Conservation (phyloP, 345 rosid species). For the Isatis tinctoria region DNA sequence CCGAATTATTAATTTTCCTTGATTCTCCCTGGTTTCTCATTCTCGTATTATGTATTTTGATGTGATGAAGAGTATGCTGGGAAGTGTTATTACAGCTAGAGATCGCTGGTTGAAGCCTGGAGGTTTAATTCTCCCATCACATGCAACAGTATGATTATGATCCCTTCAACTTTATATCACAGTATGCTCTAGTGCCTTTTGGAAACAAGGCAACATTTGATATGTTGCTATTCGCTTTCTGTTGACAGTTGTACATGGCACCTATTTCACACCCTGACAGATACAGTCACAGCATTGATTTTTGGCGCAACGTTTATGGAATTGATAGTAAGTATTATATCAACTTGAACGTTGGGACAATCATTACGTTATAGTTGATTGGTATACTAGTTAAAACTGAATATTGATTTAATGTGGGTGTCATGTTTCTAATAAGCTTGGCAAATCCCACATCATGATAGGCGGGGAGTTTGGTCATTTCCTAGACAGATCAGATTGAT, state of each 20-base stretch:
- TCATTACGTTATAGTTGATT: neutral
- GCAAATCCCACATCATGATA: neutral
- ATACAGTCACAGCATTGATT: conserved; percentile 86
- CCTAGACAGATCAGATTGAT: neutral
- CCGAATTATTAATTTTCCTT: neutral
- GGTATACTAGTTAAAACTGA: neutral
- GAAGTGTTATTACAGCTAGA: conserved; percentile 95
- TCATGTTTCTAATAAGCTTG: conserved; percentile 10
- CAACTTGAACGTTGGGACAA: conserved; percentile 3
- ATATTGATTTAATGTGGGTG: neutral
- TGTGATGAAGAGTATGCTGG: conserved; percentile 83
- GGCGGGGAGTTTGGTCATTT: neutral
- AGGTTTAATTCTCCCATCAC: conserved; percentile 93
- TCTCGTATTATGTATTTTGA: neutral
- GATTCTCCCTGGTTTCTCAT: conserved; percentile 1
- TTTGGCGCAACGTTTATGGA: conserved; percentile 98
- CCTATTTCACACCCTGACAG: conserved; percentile 92
- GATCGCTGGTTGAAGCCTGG: conserved; percentile 93
- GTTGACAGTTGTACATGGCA: conserved; percentile 85
- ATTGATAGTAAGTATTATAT: conserved; percentile 80
- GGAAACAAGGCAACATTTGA: conserved; percentile 23
- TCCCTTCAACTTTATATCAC: conserved; percentile 7
- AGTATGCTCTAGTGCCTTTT: conserved; percentile 1
- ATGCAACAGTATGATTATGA: conserved; percentile 57
- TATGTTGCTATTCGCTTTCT: conserved; percentile 22